Base-by-base conservation (phyloP, 345 rosid species). In the Cardamine occulta region DNA sequence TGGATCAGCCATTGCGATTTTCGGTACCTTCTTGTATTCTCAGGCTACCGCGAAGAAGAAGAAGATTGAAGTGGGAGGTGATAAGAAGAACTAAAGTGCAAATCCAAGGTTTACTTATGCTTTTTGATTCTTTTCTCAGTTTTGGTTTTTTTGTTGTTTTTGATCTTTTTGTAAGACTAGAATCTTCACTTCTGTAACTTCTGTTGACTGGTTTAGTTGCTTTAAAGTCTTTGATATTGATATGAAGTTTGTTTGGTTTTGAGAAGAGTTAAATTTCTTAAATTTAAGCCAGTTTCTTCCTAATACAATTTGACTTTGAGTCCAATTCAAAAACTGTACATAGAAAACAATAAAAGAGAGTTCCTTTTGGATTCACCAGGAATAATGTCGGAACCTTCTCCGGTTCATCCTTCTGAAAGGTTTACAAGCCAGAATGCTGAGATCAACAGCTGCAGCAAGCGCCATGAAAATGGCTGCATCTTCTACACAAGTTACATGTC, bases 401-500 rank as follows among this genome's bases (percentile, higher is more conserved):
- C 88, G 82, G 35, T 84, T 78, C 84, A 67, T 87, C 75, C 97
- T 85, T 14, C 87, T 87, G 82, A 91, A 91, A 37, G 97, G 94
- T 83, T 83, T 91, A 82, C 98, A 93, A 28, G 98, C 97, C 54
- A 87, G 86, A n/a, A 93, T 85, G 80, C 91, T 93, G 49, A 93
- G 97, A 86, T 93, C 97, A 47, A 89, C 93, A 0, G 97, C 97
- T 5, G 96, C 94, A 11, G 96, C 97, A 47, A 93, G 98, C 6
- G 97, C 97, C 97, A 93, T 87, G 79, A 93, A 93, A 34, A 91
- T 93, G 32, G 98, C 97, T 31, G 97, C 97, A 77, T 93, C 98
- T 86, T 93, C 98, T 60, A 91, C 89, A 8, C 97, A 93, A 2
- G 97, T 93, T 17, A 93, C 91, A 40, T 93, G 93, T 18, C 96